Evolutionary conservation across 148 eudicot species (phyloP).

Genomic region (Gaultheria prostrata): DNA sequence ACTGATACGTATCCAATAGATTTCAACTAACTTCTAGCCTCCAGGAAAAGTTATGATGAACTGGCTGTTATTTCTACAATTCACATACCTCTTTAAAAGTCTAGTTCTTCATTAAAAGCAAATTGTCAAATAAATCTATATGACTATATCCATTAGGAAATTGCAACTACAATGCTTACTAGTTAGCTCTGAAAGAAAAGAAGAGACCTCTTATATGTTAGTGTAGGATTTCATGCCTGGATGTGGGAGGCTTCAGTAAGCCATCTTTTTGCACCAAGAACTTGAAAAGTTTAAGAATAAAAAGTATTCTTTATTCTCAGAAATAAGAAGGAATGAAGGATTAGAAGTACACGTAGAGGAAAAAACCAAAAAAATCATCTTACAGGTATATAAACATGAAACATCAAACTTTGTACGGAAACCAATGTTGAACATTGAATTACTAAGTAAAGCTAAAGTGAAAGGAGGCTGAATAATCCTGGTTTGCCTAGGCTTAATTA

Average conservation of each 20-base stretch:
- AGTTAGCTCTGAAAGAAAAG: background rate
- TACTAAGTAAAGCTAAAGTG: background rate
- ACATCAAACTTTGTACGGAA: background rate
- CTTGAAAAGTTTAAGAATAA: background rate
- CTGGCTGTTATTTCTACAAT: background rate
- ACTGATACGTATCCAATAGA: background rate
- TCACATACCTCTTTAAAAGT: background rate
- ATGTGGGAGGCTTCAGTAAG: conserved; percentile 52
- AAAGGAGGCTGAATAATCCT: too few species aligned
- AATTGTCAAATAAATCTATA: background rate
- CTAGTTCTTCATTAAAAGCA: background rate
- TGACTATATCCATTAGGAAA: background rate
- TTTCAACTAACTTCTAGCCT: background rate
- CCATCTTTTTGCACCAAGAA: conserved; percentile 69
- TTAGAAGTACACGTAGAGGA: background rate
- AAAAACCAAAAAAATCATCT: background rate
- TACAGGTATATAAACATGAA: too few species aligned
- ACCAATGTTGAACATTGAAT: background rate
- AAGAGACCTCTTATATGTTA: background rate
- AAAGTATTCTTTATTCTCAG: background rate
- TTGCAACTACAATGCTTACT: background rate
- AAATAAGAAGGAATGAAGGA: background rate
- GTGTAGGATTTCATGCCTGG: conserved; percentile 41
- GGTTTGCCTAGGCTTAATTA: too few species aligned
- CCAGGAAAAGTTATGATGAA: background rate